Percentiles rank a stretch among this genome's conserved stretches.
phyloP scores from a whole-genome alignment of 805 yeast genomes.

The Saccharomyces mikatae region DNA sequence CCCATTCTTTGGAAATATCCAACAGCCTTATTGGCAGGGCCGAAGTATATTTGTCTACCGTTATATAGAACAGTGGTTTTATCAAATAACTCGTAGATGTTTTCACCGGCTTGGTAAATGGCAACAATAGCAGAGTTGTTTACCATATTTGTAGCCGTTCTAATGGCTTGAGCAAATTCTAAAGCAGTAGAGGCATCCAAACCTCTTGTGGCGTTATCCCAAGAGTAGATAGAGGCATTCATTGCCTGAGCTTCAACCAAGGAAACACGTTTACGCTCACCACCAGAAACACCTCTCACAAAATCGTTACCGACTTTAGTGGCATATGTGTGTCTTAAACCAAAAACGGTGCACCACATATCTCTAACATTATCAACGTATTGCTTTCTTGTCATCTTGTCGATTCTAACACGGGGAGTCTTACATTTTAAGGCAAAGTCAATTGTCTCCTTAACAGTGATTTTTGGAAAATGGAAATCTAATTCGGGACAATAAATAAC shows the following conservation, averaged over 20 bases:
- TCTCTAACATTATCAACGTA: constrained; percentile 35
- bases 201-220: constrained; percentile 68
- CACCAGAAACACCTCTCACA: constrained; percentile 65
- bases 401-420: constrained; percentile 40
- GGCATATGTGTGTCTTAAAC: constrained; percentile 50
- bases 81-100: constrained; percentile 53
- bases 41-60: constrained; percentile 56
- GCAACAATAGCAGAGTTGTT: constrained; percentile 55
- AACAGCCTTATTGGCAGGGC: constrained; percentile 46
- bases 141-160: constrained; percentile 49
- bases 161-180: constrained; percentile 53
- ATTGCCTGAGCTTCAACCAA: constrained; percentile 55
- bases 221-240: constrained; percentile 48
- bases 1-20: constrained; percentile 54
- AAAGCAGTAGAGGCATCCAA: constrained; percentile 64
- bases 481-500: constrained; percentile 46
- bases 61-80: constrained; percentile 51
- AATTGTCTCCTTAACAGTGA: constrained; percentile 45
- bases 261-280: constrained; percentile 65
- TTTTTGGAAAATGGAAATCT: constrained; percentile 44
- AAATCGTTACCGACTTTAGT: constrained; percentile 63
- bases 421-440: constrained; percentile 42
- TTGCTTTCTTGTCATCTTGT: constrained; percentile 33
- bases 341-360: constrained; percentile 40
- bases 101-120: constrained; percentile 62